Conservation (phyloP, 164 flowering plant species). For the Umbilicus rupestris region DNA sequence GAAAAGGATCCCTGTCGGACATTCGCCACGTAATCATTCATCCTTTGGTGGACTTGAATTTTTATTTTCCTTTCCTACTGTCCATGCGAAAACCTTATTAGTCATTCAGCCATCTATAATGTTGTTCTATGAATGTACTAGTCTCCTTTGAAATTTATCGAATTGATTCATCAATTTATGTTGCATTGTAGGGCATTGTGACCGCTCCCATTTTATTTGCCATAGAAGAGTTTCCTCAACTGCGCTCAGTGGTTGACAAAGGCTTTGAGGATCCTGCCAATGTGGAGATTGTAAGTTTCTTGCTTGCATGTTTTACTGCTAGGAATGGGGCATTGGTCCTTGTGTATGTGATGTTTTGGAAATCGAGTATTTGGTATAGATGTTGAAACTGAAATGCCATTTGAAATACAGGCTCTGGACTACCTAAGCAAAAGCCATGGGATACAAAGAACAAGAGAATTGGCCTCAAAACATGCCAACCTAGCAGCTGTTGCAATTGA, state of each 20-base stretch:
- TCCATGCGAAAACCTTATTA: background rate
- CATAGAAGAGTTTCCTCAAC: conserved; percentile 86
- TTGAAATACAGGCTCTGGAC: conserved; percentile 57
- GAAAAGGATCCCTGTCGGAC: conserved; percentile 91
- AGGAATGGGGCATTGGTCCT: background rate
- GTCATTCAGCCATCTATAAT: background rate
- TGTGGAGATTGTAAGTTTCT: conserved; percentile 66
- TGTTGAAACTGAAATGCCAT: background rate
- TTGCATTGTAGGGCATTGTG: conserved; percentile 45
- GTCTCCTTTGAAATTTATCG: background rate
- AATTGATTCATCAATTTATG: background rate
- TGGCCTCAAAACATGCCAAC: conserved; percentile 74
- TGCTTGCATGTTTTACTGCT: background rate
- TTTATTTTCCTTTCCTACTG: background rate
- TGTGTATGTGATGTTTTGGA: background rate
- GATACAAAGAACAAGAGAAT: conserved; percentile 60
- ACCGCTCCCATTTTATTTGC: conserved; percentile 95
- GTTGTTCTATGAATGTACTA: background rate
- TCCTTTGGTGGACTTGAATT: background rate
- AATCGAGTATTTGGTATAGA: background rate
- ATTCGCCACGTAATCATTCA: conserved; percentile 65
- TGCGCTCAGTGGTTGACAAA: conserved; percentile 49
- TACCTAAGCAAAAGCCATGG: conserved; percentile 79
- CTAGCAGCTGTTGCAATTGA: conserved; percentile 75
- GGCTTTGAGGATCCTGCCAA: conserved; percentile 65